Conservation (phyloP, 2,329 filamentous ascomycete genomes). For the Parastagonospora nodorum region DNA sequence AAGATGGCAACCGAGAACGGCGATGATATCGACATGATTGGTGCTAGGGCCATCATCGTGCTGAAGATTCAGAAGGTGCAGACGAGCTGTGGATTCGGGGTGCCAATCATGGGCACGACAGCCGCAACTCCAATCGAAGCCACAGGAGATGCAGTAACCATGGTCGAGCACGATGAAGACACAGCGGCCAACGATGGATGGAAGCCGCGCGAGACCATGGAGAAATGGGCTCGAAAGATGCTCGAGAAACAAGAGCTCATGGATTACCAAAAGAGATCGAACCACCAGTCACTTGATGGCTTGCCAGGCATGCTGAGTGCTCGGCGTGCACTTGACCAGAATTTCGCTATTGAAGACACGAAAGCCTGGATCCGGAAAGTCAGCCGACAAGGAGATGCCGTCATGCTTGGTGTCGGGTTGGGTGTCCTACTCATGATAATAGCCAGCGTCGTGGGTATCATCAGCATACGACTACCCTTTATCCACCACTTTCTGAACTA, state of each 20-base stretch:
- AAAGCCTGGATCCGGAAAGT: conserved; percentile 33
- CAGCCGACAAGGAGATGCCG: conserved; percentile 30
- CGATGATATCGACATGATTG: conserved; percentile 29
- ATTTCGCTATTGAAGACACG: conserved; percentile 51
- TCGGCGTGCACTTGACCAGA: conserved; percentile 53
- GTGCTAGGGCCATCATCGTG: conserved; percentile 61
- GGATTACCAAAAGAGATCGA: conserved; percentile 63
- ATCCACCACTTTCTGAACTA: conserved; percentile 26
- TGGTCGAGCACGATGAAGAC: conserved; percentile 23
- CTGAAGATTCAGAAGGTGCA: conserved; percentile 67
- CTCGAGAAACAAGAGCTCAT: conserved; percentile 57
- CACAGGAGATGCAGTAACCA: conserved; percentile 19
- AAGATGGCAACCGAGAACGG: conserved; percentile 49
- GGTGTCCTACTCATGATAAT: conserved; percentile 27
- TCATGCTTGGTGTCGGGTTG: conserved; percentile 22
- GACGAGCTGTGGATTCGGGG: conserved; percentile 69
- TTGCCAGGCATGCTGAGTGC: conserved; percentile 48
- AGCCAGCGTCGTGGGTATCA: conserved; percentile 18
- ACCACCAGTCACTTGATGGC: conserved; percentile 45
- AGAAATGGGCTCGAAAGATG: conserved; percentile 56
- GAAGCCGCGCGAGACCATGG: conserved; percentile 59
- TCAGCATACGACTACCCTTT: conserved; percentile 24
- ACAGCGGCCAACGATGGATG: conserved; percentile 14
- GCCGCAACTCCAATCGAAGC: conserved; percentile 5
- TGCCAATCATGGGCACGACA: conserved; percentile 55